Base-by-base conservation (phyloP, 176 grass and related monocot species). In the Neostapfia colusana region DNA sequence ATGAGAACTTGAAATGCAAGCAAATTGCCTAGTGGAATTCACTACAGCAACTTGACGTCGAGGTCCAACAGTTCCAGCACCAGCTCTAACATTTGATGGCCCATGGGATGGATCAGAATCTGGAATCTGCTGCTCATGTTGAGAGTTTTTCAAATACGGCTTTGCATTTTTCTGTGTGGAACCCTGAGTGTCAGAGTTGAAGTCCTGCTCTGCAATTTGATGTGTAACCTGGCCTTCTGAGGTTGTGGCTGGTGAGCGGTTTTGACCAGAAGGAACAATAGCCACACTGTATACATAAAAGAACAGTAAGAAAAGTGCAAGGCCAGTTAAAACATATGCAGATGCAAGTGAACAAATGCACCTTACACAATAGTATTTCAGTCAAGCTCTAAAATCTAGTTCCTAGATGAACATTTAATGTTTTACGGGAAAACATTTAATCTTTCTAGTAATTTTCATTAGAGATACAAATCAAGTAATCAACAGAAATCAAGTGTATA, bases 31-130 rank as follows among this genome's bases (percentile, higher is more conserved):
- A 5, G 63, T 43, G 36, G 56, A 80, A 88, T 55, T 79, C 75
- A 80, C 42, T 64, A 85, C 75, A 73, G 71, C 82, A 80, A 73
- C 48, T 61, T 88, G 85, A 28, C 66, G 67, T 24, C 79, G 61
- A 81, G 82, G 37, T 62, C 85, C 82, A 55, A 81, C 67, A 18
- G 56, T 65, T 74, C 91, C 88, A 83, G 85, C 82, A 67, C 76
- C 39, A 44, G 21, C 56, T 83, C 81, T 81, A 17, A 66, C 71
- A 69, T 72, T 73, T 44, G 76, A 65, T 66, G 75, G 81, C 26
- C 40, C 67, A 65, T 80, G 79, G 63, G 62, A 40, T 35, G 76
- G 79, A 64, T 88, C 91, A 81, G 78, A 88, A 78, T 36, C 50
- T 40, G 82, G 61, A 54, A 67, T 50, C 12, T 81, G 74, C 16